phyloP scores from a whole-genome alignment of 768 basidiomycete species.

The Holtermannia corniformis region DNA sequence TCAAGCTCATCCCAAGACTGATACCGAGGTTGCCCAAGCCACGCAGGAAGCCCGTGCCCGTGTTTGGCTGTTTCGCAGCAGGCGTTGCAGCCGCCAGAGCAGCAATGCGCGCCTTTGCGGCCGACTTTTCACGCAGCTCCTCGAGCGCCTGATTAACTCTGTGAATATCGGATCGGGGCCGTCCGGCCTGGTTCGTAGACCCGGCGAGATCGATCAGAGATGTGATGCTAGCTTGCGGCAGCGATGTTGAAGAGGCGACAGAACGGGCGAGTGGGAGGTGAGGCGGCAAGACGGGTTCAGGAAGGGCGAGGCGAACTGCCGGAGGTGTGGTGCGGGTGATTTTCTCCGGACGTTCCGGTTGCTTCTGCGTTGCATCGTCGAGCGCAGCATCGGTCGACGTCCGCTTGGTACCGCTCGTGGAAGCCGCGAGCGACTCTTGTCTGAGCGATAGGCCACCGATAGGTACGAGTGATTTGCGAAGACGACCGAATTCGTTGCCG shows the following conservation, averaged over 20 bases:
- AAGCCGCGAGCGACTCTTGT: too few relatives aligned
- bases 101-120: constrained; percentile 21
- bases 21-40: constrained; percentile 24
- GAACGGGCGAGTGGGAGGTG: constrained; percentile 3
- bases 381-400: constrained; percentile 17
- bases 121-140: constrained; percentile 20
- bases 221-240: not conserved
- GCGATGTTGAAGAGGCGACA: not conserved
- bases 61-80: constrained; percentile 7
- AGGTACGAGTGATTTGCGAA: constrained; percentile 26
- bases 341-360: constrained; percentile 24
- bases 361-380: constrained; percentile 5
- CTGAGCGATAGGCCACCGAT: constrained; percentile 13
- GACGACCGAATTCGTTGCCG: constrained; percentile 14
- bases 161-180: constrained; percentile 17
- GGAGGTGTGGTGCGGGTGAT: not conserved
- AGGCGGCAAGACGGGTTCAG: not conserved
- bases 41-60: constrained; percentile 27
- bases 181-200: not conserved
- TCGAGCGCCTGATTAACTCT: constrained; percentile 28
- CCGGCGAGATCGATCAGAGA: not conserved
- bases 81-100: constrained; percentile 8
- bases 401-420: constrained; percentile 11
- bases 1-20: constrained; percentile 47
- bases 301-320: not conserved